Base-by-base conservation (phyloP, 1,139 yeast genomes). In the Meyerozyma athensensis region DNA sequence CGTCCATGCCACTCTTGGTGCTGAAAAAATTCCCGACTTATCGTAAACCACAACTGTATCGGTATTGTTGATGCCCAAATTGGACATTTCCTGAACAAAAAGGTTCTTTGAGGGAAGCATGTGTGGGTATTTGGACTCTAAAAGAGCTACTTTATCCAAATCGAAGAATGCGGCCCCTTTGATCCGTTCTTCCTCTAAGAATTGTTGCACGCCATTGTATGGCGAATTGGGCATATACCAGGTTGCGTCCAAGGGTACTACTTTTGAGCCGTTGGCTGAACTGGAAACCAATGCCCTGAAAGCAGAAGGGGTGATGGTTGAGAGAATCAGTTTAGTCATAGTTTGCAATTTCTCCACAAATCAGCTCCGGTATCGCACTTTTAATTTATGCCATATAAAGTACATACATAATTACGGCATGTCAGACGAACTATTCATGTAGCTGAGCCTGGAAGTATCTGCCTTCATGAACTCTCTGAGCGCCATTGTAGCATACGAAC, bases 401-500 rank as follows among this genome's bases (percentile, higher is more conserved):
- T n/a, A n/a, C n/a, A n/a, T n/a, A n/a, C n/a, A n/a, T n/a, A n/a
- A n/a, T n/a, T n/a, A n/a, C n/a, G n/a, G n/a, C n/a, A n/a, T n/a
- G n/a, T n/a, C n/a, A n/a, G n/a, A n/a, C n/a, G n/a, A 30, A n/a
- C n/a, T n/a, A n/a, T n/a, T n/a, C n/a, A n/a, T n/a, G n/a, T n/a
- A n/a, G n/a, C 68, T 54, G 38, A 65, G 58, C 33, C 89, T 77
- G 30, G 87, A 74, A 3, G 95, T 84, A 45, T 86, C 95, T 19
- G 79, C 68, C 57, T 83, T 84, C 95, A 86, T 84, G 39, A 84
- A 77, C 56, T 92, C 98, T 52, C 98, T 74, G 39, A 94, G 65
- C 0, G 97, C 96, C 98, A 94, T 94, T 0, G 99, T 94, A 2
- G 99, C 99, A 59, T 94, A 94, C 5, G 95, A 82, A 34, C 97